These are phyloP conservation scores for Apiotrichum montevideense DNA, from an alignment of 1,284 basidiomycete species.

Conservation along the genomic window DNA sequence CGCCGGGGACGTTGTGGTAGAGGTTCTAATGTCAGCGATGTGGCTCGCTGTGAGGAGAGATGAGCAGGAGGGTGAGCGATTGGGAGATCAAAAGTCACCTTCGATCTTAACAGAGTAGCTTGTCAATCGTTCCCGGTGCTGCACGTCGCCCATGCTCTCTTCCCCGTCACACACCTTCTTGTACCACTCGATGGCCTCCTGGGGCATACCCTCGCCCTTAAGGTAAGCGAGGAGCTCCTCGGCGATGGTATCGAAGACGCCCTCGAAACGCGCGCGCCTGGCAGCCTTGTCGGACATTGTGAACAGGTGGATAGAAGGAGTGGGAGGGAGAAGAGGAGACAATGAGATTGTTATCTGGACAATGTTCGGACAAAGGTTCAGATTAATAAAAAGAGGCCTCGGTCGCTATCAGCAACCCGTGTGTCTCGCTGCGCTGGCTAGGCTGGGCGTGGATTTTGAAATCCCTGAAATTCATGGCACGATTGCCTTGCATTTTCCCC, in stretches of 20 bases:
- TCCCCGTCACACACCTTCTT: conserved; percentile 52
- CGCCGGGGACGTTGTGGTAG: conserved; percentile 90
- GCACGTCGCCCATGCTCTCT: neutral
- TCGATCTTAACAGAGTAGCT: too few relatives aligned
- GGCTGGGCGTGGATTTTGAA: too few relatives aligned
- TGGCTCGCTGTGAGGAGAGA: too few relatives aligned
- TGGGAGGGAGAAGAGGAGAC: neutral
- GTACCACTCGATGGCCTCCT: conserved; percentile 76
- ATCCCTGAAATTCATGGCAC: too few relatives aligned
- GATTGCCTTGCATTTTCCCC: too few relatives aligned
- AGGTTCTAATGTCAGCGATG: conserved; percentile 57
- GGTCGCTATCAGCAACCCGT: too few relatives aligned
- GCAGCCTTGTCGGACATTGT: conserved; percentile 8
- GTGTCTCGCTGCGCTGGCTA: too few relatives aligned
- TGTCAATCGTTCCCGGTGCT: too few relatives aligned
- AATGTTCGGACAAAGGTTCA: too few relatives aligned
- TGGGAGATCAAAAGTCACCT: too few relatives aligned
- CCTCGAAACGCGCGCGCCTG: conserved; percentile 43
- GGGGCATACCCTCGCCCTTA: conserved; percentile 65
- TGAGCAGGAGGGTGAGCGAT: too few relatives aligned
- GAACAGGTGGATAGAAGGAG: neutral
- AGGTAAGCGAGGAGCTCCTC: conserved; percentile 60
- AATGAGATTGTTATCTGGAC: neutral
- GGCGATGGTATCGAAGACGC: conserved; percentile 53
- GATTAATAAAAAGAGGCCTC: too few relatives aligned